Percentiles rank a stretch among this genome's conserved stretches.
Evolutionary conservation across 768 basidiomycete species (phyloP).

Genomic region (Leccinum subgranulosum): DNA sequence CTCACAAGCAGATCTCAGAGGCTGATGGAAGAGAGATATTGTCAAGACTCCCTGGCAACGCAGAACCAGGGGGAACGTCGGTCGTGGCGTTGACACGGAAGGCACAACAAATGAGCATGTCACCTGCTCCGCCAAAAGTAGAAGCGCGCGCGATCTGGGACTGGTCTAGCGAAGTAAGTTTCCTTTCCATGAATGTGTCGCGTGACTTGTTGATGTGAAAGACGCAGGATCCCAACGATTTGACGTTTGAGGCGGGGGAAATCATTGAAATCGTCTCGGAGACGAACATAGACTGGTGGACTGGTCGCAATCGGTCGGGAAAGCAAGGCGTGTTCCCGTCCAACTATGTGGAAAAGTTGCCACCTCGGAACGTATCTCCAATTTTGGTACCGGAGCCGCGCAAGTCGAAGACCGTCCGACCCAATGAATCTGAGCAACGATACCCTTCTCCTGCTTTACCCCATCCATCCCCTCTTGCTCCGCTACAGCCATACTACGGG

Average conservation of each 20-base stretch:
- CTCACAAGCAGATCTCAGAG: conserved; percentile 40
- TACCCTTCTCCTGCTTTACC: conserved; percentile 18
- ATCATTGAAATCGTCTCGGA: conserved; percentile 77
- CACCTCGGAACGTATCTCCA: conserved; percentile 17
- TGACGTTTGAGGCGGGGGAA: conserved; percentile 73
- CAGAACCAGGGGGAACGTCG: conserved; percentile 15
- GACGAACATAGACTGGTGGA: conserved; percentile 91
- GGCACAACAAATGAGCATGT: conserved; percentile 24
- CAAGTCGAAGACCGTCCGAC: conserved; percentile 8
- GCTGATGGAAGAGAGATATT: conserved; percentile 40
- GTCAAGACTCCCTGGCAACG: conserved; percentile 32
- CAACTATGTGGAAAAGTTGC: conserved; percentile 66
- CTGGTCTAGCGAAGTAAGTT: conserved; percentile 29
- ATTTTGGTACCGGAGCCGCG: conserved; percentile 22
- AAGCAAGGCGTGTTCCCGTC: conserved; percentile 76
- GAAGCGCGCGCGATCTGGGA: conserved; percentile 31
- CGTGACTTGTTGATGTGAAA: conserved; percentile 3
- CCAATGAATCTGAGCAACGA: conserved; percentile 12
- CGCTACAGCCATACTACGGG: conserved; percentile 19
- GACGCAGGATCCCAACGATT: conserved; percentile 68
- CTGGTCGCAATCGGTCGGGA: conserved; percentile 57
- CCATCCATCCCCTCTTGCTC: conserved; percentile 11
- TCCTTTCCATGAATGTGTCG: not conserved
- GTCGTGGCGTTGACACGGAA: conserved; percentile 21
- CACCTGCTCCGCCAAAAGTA: conserved; percentile 20